phyloP scores from a whole-genome alignment of 106 monocot species.

The Cymbidium sinense region DNA sequence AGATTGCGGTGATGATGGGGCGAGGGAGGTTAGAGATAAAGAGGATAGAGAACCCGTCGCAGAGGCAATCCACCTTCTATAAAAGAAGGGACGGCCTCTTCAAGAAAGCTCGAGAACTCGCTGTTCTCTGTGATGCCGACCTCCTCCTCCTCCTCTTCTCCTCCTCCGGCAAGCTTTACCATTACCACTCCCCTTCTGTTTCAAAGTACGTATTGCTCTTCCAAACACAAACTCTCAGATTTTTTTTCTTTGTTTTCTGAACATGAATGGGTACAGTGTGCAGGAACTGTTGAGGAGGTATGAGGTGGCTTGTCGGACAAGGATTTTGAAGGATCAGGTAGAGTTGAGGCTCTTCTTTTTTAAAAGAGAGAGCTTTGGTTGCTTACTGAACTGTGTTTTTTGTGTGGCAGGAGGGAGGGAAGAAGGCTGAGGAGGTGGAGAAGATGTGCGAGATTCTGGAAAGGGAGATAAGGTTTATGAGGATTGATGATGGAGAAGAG shows the following conservation, averaged over 20 bases:
- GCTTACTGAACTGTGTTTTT: not conserved
- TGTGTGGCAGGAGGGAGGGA: constrained; percentile 35
- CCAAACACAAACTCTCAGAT: not conserved
- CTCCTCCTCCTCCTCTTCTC: constrained; percentile 86
- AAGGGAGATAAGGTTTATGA: constrained; percentile 68
- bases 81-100: constrained; percentile 92
- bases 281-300: constrained; percentile 59
- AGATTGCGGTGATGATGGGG: constrained; percentile 36
- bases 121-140: constrained; percentile 71
- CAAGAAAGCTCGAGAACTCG: constrained; percentile 84
- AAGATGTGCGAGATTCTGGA: constrained; percentile 55
- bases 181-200: constrained; percentile 62
- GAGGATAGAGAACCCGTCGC: constrained; percentile 78
- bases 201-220: constrained; percentile 20
- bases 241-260: not conserved
- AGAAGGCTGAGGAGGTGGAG: constrained; percentile 38
- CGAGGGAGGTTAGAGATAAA: constrained; percentile 83
- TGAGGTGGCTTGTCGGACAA: constrained; percentile 38
- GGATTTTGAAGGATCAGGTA: constrained; percentile 35
- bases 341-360: constrained; percentile 12
- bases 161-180: constrained; percentile 77
- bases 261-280: constrained; percentile 16
- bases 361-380: not conserved
- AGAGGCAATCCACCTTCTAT: constrained; percentile 91
- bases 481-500: constrained; percentile 43